Evolutionary conservation across 148 eudicot species (phyloP).

Genomic region (Drosera capensis): DNA sequence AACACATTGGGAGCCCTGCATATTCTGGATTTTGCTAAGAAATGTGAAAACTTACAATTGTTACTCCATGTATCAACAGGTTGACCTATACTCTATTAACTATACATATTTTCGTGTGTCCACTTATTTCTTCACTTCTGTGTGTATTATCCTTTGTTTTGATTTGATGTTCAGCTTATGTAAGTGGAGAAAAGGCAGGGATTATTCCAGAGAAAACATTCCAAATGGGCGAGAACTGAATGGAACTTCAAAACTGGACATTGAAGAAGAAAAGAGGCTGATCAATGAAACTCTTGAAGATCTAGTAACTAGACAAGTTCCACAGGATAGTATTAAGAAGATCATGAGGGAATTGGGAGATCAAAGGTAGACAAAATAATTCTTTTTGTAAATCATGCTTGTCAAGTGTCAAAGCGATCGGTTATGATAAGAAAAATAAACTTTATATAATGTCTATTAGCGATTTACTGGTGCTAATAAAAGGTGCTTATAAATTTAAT

Average conservation of each 20-base stretch:
- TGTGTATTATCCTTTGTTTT: no score
- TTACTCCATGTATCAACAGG: no score
- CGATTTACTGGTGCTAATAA: no score
- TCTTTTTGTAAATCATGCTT: neutral
- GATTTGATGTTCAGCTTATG: slow-evolving; percentile 23
- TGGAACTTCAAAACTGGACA: slow-evolving; percentile 8
- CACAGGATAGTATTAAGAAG: slow-evolving; percentile 7
- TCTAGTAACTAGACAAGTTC: slow-evolving; percentile 5
- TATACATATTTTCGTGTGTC: no score
- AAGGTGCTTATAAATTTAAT: no score
- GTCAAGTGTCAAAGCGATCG: neutral
- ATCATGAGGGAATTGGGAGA: slow-evolving; percentile 13
- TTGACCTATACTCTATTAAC: no score
- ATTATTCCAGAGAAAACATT: slow-evolving; percentile 9
- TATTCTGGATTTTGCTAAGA: no score
- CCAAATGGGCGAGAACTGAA: slow-evolving; percentile 11
- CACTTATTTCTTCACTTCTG: no score
- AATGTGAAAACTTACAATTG: no score
- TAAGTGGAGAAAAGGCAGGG: slow-evolving; percentile 16
- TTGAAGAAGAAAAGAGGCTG: slow-evolving; percentile 11
- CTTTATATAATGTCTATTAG: no score
- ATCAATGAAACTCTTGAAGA: slow-evolving; percentile 4
- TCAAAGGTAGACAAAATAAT: slow-evolving; percentile 4
- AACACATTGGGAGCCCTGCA: no score
- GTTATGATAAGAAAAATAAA: no score